Base-by-base conservation (phyloP, 768 basidiomycete genomes). In the Boletus tomentosulus region DNA sequence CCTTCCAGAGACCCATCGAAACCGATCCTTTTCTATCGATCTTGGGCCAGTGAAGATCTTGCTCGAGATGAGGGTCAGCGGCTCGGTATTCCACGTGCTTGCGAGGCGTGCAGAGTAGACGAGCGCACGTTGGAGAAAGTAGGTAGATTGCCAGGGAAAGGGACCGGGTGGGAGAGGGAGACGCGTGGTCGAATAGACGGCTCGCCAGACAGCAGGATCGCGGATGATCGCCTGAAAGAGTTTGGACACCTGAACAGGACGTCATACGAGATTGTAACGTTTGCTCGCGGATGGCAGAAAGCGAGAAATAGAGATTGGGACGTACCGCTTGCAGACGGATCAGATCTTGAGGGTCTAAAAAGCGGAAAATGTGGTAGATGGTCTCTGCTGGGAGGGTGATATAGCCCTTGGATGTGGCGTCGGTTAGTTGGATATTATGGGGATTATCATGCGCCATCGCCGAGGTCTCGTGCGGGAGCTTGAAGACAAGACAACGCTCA, bases 151-250 rank as follows among this genome's bases (percentile, higher is more conserved):
- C 64, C 63, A 64, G 11, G 46, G 10, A 6, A 57, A 64, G 2
- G 57, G 57, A n/a, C 63, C 63, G 0, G 61, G 53, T 16, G 61
- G 63, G 35, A 61, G 64, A 4, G 49, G 55, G 15, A 60, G 57
- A 43, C 31, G 51, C 6, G 41, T 9, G 7, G 22, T 47, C 34
- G 60, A 1, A 24, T 65, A 62, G 42, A 44, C 1, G 38, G 43
- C 37, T 30, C 53, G 55, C 63, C 63, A 63, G 19, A 66, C 4
- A 13, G 37, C 37, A 4, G 51, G 37, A 10, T 65, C 63, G 1
- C 35, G 4, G 35, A 57, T 25, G 49, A 62, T 53, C 33, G 35
- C 43, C 13, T 41, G 28, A 34, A 64, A 59, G 8, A 31, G 19
- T 49, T 45, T 62, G 38, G 49, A 64, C 2, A 60, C 63, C 62